Conservation (phyloP, 371 early-diverging fungal species). For the Mortierella sp. region DNA sequence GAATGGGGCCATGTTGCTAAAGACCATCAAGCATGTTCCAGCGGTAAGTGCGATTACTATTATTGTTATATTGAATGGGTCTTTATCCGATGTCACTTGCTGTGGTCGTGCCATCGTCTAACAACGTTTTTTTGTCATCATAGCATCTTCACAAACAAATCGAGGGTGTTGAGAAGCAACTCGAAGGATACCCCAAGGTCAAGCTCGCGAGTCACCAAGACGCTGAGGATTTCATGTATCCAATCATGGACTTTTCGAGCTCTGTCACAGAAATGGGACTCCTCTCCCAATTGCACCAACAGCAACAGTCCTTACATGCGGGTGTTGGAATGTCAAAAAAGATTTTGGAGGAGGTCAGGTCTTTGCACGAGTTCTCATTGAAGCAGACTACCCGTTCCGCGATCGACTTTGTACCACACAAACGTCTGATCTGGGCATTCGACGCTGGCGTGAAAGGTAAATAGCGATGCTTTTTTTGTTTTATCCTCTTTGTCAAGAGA, state of each 20-base stretch:
- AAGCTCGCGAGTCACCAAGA: conserved; percentile 28
- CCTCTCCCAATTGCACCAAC: conserved; percentile 57
- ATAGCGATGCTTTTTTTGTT: too few relatives aligned
- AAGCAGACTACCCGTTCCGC: conserved; percentile 70
- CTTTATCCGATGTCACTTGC: not conserved
- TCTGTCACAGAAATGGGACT: conserved; percentile 65
- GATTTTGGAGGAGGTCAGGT: conserved; percentile 43
- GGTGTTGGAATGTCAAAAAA: conserved; percentile 21
- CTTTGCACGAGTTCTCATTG: conserved; percentile 61
- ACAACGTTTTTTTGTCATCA: not conserved
- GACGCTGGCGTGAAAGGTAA: conserved; percentile 57
- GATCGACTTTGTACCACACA: conserved; percentile 72
- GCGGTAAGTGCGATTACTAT: conserved; percentile 51
- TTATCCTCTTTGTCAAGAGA: too few relatives aligned
- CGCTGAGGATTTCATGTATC: conserved; percentile 51
- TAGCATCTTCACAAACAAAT: conserved; percentile 55
- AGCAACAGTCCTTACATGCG: conserved; percentile 4
- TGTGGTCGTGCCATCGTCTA: too few relatives aligned
- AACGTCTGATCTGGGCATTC: conserved; percentile 73
- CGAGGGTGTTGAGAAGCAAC: conserved; percentile 50
- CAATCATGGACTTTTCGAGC: conserved; percentile 67
- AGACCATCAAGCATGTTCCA: conserved; percentile 66
- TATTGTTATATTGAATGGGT: not conserved
- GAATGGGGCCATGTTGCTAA: conserved; percentile 61
- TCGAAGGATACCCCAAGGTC: conserved; percentile 48